phyloP scores from a whole-genome alignment of 257 asterid species.

The Solanum rostratum region DNA sequence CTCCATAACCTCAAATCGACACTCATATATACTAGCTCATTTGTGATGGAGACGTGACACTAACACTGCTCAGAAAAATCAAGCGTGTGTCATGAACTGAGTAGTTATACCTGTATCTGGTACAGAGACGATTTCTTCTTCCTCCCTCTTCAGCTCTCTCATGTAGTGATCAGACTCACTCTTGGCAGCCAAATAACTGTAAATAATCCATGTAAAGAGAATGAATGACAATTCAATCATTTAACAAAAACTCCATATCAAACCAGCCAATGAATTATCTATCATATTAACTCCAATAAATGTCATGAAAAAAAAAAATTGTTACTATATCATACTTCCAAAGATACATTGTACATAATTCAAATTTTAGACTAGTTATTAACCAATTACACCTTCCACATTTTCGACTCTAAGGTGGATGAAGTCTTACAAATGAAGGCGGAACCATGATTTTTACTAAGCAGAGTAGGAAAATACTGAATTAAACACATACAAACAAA shows the following conservation, averaged over 20 bases:
- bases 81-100: not conserved
- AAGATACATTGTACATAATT: not conserved
- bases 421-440: not conserved
- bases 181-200: conserved; percentile 81
- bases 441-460: not conserved
- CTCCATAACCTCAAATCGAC: not conserved
- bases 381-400: not conserved
- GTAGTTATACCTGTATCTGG: conserved; percentile 73
- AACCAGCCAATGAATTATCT: not conserved
- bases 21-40: not conserved
- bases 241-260: not conserved
- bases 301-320: not conserved
- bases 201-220: not conserved
- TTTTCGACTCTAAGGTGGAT: not conserved
- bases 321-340: not conserved
- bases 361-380: not conserved
- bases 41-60: not conserved
- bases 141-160: conserved; percentile 74
- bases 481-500: not conserved
- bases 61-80: not conserved
- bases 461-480: not conserved
- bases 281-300: not conserved
- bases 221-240: not conserved
- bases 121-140: conserved; percentile 65
- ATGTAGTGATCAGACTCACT: conserved; percentile 88